Conservation (phyloP, 345 rosid genomes). For the Streptanthus diversifolius region DNA sequence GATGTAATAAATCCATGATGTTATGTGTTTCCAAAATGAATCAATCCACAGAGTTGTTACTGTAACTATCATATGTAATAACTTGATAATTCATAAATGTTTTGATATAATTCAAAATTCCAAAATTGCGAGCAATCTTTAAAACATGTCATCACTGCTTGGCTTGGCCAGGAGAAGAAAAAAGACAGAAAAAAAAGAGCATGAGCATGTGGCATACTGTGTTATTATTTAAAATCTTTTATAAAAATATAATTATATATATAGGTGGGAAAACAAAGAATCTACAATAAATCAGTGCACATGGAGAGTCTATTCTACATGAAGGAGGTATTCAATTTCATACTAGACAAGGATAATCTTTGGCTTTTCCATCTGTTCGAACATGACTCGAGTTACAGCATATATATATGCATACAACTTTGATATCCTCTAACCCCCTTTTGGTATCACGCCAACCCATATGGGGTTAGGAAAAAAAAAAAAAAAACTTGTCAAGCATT, state of each 20-base stretch:
- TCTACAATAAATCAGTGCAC: conserved; percentile 40
- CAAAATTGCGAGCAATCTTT: conserved; percentile 30
- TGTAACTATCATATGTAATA: conserved; percentile 27
- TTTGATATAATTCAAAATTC: neutral
- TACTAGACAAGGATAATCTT: conserved; percentile 37
- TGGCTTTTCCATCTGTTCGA: conserved; percentile 30
- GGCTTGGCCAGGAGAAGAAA: conserved; percentile 36
- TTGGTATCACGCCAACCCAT: conserved; percentile 32
- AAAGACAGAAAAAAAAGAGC: conserved; percentile 24
- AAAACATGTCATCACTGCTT: conserved; percentile 31
- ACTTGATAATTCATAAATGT: neutral
- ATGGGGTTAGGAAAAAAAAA: neutral
- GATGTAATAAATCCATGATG: conserved; percentile 23
- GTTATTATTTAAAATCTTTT: conserved; percentile 11
- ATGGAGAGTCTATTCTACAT: conserved; percentile 36
- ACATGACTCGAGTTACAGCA: conserved; percentile 30
- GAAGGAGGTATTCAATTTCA: conserved; percentile 33
- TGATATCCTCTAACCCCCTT: no score
- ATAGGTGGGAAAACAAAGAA: conserved; percentile 33
- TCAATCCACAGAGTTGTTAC: conserved; percentile 26
- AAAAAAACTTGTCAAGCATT: conserved; percentile 2
- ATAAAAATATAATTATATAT: neutral
- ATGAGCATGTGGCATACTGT: conserved; percentile 33
- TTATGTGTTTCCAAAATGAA: conserved; percentile 33
- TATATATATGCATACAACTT: conserved; percentile 2